Percentiles rank a stretch among this genome's conserved stretches.
Evolutionary conservation across 2,329 filamentous ascomycete species (phyloP).

Genomic region (Sporothrix sp.): DNA sequence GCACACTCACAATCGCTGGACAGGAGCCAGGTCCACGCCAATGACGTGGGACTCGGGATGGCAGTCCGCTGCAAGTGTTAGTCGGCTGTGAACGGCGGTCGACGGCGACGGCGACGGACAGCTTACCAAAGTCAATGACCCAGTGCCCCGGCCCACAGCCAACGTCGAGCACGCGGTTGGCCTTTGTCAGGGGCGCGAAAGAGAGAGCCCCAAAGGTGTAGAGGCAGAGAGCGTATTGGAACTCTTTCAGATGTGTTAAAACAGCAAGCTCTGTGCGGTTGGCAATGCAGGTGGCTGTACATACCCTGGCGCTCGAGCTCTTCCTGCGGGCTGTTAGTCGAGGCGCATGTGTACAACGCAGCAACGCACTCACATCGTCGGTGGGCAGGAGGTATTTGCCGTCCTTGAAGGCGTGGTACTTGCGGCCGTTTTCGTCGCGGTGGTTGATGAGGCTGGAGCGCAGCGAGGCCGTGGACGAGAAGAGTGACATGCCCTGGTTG

Average conservation of each 20-base stretch:
- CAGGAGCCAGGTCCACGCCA: constrained; percentile 21
- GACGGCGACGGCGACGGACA: no score
- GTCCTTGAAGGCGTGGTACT: constrained; percentile 31
- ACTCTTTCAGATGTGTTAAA: constrained; percentile 17
- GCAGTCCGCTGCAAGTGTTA: constrained; percentile 17
- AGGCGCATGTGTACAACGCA: no score
- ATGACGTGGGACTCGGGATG: constrained; percentile 22
- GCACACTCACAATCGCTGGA: constrained; percentile 19
- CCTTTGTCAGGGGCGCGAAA: constrained; percentile 34
- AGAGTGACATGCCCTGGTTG: constrained; percentile 24
- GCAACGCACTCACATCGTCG: constrained; percentile 24
- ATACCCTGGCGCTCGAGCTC: constrained; percentile 28
- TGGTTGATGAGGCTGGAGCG: constrained; percentile 23
- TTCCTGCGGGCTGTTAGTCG: constrained; percentile 17
- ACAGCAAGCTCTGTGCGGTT: neutral
- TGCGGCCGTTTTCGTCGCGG: constrained; percentile 29
- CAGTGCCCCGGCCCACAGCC: constrained; percentile 37
- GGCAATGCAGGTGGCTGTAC: neutral
- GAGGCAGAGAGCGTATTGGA: constrained; percentile 30
- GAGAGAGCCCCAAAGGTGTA: constrained; percentile 34
- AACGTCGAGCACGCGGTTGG: constrained; percentile 37
- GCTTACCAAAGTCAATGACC: constrained; percentile 24
- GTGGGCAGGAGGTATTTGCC: constrained; percentile 31
- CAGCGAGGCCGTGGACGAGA: constrained; percentile 26
- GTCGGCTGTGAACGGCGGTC: no score